These are phyloP conservation scores for Suillus subluteus DNA, from an alignment of 768 basidiomycete genomes.

Conservation along the genomic window DNA sequence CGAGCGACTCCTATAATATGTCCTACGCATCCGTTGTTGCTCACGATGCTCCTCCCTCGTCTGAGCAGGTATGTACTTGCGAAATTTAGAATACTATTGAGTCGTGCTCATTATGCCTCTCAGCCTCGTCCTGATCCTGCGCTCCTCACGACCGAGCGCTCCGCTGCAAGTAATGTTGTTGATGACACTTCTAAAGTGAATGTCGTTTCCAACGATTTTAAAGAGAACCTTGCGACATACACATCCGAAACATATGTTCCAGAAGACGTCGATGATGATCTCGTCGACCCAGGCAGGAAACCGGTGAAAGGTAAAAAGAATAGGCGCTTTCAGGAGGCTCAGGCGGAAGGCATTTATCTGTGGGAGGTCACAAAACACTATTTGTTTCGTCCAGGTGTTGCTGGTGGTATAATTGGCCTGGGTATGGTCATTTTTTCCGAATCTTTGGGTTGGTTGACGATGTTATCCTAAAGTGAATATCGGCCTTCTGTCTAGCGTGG, in stretches of 20 bases:
- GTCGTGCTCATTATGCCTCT: conserved; percentile 13
- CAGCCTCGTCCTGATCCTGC: conserved; percentile 69
- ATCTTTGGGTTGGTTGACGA: not conserved
- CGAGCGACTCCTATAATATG: conserved; percentile 42
- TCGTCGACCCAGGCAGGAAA: conserved; percentile 2
- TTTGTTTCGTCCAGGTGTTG: conserved; percentile 67
- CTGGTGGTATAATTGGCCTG: conserved; percentile 72
- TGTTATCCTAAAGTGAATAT: conserved; percentile 57
- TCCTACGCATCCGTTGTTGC: conserved; percentile 75
- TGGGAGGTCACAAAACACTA: conserved; percentile 56
- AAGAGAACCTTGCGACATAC: conserved; percentile 47
- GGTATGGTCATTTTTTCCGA: conserved; percentile 43
- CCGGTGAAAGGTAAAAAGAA: conserved; percentile 28
- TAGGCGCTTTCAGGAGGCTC: conserved; percentile 44
- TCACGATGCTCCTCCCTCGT: conserved; percentile 54
- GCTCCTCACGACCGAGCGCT: conserved; percentile 57
- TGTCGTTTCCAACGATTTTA: conserved; percentile 55
- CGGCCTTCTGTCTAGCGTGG: conserved; percentile 63
- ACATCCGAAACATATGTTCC: conserved; percentile 24
- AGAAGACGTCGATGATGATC: conserved; percentile 25
- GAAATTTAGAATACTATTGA: conserved; percentile 1
- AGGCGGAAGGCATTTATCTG: conserved; percentile 55
- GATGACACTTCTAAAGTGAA: conserved; percentile 60
- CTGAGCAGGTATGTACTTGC: conserved; percentile 44
- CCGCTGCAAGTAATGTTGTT: conserved; percentile 39